These are phyloP conservation scores for Vigna reflexopilosa DNA, from an alignment of 306 rosid species.

Conservation along the genomic window DNA sequence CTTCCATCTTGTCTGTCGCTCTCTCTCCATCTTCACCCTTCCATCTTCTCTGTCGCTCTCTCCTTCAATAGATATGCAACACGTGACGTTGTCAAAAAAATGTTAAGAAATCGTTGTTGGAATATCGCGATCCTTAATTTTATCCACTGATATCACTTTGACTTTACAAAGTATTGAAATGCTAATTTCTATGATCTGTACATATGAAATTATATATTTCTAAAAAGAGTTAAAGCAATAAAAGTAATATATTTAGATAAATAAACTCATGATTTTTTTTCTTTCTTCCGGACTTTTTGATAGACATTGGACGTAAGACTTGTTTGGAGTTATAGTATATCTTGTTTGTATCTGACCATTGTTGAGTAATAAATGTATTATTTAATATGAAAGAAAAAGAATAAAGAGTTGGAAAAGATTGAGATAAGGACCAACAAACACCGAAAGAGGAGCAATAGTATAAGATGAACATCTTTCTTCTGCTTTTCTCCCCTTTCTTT, in stretches of 20 bases:
- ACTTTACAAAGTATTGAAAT: background rate
- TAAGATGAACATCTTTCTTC: background rate
- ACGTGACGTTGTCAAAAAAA: too few species aligned
- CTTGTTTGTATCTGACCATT: background rate
- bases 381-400: background rate
- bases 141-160: background rate
- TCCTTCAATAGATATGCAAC: too few species aligned
- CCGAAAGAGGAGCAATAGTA: background rate
- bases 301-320: background rate
- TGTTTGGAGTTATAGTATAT: background rate
- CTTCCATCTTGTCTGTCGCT: too few species aligned
- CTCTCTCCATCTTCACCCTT: too few species aligned
- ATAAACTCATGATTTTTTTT: too few species aligned
- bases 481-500: background rate
- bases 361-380: background rate
- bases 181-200: background rate
- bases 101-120: too few species aligned
- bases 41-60: too few species aligned
- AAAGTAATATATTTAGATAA: too few species aligned
- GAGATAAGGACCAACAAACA: background rate
- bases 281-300: too few species aligned
- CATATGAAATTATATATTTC: too few species aligned
- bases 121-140: too few species aligned
- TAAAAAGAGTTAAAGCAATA: too few species aligned
- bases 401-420: background rate